Percentiles rank a stretch among this genome's conserved stretches.
Conservation (phyloP, 257 asterid genomes). For the Hygrophila difformis region DNA sequence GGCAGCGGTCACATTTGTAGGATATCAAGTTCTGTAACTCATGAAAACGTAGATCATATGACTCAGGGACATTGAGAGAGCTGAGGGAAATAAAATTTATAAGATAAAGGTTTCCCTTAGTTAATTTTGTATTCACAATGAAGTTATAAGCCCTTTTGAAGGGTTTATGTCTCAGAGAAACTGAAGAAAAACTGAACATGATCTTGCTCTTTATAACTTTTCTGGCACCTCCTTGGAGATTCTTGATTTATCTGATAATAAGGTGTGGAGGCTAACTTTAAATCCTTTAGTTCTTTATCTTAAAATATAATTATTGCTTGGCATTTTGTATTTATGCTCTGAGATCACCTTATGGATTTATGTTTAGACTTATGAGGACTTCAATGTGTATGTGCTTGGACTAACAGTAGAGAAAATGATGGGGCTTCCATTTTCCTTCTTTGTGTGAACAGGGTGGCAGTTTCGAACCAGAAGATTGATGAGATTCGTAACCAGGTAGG, state of each 20-base stretch:
- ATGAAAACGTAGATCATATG: too few species aligned
- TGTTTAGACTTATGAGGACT: too few species aligned
- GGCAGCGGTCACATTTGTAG: too few species aligned
- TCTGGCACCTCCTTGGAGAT: conserved; percentile 64
- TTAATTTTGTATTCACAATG: too few species aligned
- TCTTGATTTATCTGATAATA: conserved; percentile 78
- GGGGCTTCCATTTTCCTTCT: neutral
- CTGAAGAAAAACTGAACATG: conserved; percentile 46
- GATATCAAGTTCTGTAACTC: too few species aligned
- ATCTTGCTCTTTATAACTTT: conserved; percentile 44
- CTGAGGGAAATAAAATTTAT: too few species aligned
- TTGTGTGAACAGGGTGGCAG: conserved; percentile 36
- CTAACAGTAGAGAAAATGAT: too few species aligned
- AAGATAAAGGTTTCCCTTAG: too few species aligned
- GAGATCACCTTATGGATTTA: too few species aligned
- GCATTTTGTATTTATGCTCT: too few species aligned
- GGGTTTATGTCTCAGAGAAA: conserved; percentile 65
- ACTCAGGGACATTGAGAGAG: too few species aligned
- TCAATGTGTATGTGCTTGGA: neutral
- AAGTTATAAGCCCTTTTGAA: too few species aligned
- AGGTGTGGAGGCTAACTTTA: conserved; percentile 35
- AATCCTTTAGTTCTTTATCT: neutral
- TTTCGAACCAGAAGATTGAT: conserved; percentile 49
- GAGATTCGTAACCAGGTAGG: conserved; percentile 64
- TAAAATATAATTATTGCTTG: conserved; percentile 10